A percentile compares a stretch with the other conserved stretches of the same genome.
Evolutionary conservation across 176 grass and related monocot species (phyloP).

Genomic region (Paspalum vaginatum): DNA sequence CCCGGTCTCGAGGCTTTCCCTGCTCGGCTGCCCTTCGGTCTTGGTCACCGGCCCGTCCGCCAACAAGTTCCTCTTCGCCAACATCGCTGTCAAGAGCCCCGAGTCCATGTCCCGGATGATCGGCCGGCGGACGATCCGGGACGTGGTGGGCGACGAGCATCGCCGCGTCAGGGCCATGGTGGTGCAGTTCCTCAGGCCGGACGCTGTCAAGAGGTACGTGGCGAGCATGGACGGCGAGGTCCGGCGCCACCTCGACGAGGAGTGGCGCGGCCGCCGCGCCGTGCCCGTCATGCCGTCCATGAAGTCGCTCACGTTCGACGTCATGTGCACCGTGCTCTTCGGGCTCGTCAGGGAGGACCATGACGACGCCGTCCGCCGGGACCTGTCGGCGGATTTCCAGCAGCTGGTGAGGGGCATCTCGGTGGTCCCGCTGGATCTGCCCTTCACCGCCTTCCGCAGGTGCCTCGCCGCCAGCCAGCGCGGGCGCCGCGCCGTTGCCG

Average conservation of each 20-base stretch:
- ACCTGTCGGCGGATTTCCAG: constrained; percentile 29
- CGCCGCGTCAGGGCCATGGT: constrained; percentile 29
- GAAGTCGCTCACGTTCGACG: constrained; percentile 45
- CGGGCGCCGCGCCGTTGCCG: neutral
- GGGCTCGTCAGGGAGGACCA: neutral
- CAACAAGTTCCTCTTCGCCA: constrained; percentile 44
- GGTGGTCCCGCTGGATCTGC: constrained; percentile 35
- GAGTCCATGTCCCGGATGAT: constrained; percentile 20
- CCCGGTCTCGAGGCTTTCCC: constrained; percentile 28
- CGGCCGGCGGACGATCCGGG: constrained; percentile 10
- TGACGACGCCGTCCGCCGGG: neutral
- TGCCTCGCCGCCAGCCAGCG: constrained; percentile 40
- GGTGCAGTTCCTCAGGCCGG: constrained; percentile 34
- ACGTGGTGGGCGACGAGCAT: constrained; percentile 33
- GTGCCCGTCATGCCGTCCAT: constrained; percentile 38
- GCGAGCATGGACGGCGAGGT: constrained; percentile 36
- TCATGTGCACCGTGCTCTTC: constrained; percentile 35
- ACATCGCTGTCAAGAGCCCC: neutral
- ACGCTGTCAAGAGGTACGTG: constrained; percentile 28
- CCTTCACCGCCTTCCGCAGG: constrained; percentile 36
- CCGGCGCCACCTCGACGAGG: constrained; percentile 13
- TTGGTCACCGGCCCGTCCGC: constrained; percentile 3
- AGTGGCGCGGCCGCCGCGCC: neutral
- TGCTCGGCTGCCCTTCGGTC: constrained; percentile 10
- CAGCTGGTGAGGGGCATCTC: constrained; percentile 32